These are phyloP conservation scores for Dryas integrifolia DNA, from an alignment of 331 rosid species.

Conservation along the genomic window DNA sequence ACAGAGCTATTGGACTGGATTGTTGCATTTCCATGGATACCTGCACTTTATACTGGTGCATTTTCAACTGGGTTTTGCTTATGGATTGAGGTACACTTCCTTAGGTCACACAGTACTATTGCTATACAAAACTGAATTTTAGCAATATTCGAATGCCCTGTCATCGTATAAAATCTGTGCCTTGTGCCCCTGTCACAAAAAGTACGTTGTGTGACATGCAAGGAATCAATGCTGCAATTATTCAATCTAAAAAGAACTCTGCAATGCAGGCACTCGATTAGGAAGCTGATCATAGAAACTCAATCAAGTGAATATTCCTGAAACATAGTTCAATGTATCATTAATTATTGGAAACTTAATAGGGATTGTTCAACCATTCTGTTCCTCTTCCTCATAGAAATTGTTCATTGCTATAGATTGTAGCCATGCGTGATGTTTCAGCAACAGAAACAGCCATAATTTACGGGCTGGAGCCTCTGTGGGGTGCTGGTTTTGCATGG, in stretches of 20 bases:
- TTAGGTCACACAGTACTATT: neutral
- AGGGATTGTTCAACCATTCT: too few species aligned
- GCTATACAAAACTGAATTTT: neutral
- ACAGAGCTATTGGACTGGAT: slow-evolving; percentile 32
- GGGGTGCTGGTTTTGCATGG: slow-evolving; percentile 38
- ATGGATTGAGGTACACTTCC: slow-evolving; percentile 28
- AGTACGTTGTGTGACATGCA: too few species aligned
- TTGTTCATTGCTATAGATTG: slow-evolving; percentile 9
- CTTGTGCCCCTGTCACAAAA: too few species aligned
- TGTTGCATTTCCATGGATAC: slow-evolving; percentile 33
- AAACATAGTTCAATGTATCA: neutral
- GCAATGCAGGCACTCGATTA: too few species aligned
- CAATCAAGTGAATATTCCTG: neutral
- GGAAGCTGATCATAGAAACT: too few species aligned
- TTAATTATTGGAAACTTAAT: too few species aligned
- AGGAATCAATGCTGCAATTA: too few species aligned
- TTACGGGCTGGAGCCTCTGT: slow-evolving; percentile 34
- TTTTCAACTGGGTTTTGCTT: slow-evolving; percentile 37
- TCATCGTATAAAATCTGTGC: too few species aligned
- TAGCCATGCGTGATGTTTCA: slow-evolving; percentile 31
- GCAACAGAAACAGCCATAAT: slow-evolving; percentile 35
- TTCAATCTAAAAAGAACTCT: too few species aligned
- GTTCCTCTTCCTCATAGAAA: neutral
- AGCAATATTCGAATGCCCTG: neutral
- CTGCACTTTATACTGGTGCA: slow-evolving; percentile 33